Conservation (phyloP, 139 green algal genomes). For the Deuterostichococcus epilithicus region DNA sequence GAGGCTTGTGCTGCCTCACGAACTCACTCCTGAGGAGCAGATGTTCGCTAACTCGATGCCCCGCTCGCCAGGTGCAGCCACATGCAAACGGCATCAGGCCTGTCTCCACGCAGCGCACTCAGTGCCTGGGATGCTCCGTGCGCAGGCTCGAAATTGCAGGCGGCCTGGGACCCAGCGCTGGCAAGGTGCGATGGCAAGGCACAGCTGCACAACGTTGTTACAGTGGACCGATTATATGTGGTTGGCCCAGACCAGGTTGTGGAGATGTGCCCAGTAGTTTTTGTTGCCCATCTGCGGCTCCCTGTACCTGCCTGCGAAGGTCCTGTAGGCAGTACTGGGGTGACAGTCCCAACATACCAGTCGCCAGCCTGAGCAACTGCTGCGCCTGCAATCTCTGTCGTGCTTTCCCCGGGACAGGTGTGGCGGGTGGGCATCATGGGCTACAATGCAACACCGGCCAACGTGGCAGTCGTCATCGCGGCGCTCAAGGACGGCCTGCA, state of each 20-base stretch:
- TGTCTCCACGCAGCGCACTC: not conserved
- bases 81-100: not conserved
- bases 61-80: not conserved
- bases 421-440: slow-evolving; percentile 67
- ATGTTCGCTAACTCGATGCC: not conserved
- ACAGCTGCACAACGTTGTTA: no score
- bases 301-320: no score
- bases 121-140: not conserved
- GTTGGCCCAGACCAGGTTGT: no score
- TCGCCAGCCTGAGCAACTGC: no score
- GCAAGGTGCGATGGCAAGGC: slow-evolving; percentile 18
- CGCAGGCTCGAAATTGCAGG: slow-evolving; percentile 28
- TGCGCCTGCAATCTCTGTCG: no score
- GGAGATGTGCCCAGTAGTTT: no score
- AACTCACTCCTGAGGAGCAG: not conserved
- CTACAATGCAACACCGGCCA: slow-evolving; percentile 71
- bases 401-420: no score
- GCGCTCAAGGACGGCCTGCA: slow-evolving; percentile 75
- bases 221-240: no score
- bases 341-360: no score
- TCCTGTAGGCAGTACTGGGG: no score
- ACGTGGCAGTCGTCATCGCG: slow-evolving; percentile 73
- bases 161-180: slow-evolving; percentile 61
- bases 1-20: not conserved
- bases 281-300: no score